Evolutionary conservation across 306 rosid genomes (phyloP).

Genomic region (Prunus armeniaca): DNA sequence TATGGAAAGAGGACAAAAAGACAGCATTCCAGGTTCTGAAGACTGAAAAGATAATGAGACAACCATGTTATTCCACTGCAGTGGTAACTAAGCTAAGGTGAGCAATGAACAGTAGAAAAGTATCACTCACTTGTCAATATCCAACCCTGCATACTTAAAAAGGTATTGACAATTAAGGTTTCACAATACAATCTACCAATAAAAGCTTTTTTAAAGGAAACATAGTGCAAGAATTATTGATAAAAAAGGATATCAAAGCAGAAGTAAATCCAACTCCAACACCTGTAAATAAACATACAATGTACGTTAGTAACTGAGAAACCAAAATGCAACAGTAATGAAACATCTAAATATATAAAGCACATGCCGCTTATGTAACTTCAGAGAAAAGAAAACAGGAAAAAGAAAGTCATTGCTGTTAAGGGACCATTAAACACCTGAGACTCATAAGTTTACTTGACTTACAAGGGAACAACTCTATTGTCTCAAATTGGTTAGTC

Average conservation of each 20-base stretch:
- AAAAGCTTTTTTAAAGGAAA: conserved; percentile 17
- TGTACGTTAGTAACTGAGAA: conserved; percentile 26
- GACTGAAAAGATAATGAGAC: conserved; percentile 51
- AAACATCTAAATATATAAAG: not conserved
- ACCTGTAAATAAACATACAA: conserved; percentile 58
- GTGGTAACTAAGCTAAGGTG: conserved; percentile 17
- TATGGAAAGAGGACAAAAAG: conserved; percentile 97
- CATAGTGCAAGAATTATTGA: conserved; percentile 20
- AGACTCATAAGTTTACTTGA: not conserved
- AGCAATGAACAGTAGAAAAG: conserved; percentile 11
- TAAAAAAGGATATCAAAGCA: conserved; percentile 93
- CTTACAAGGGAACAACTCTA: not conserved
- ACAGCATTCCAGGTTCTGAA: conserved; percentile 97
- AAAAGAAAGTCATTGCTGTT: not conserved
- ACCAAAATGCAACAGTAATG: not conserved
- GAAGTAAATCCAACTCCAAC: conserved; percentile 97
- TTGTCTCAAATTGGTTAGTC: not conserved
- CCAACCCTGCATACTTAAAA: conserved; percentile 98
- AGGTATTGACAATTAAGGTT: conserved; percentile 81
- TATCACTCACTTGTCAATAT: conserved; percentile 85
- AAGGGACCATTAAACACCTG: not conserved
- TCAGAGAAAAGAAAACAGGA: not conserved
- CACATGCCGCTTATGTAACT: not conserved
- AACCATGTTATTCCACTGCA: conserved; percentile 12
- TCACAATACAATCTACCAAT: conserved; percentile 24